Evolutionary conservation across 164 flowering plant genomes (phyloP).

Genomic region (Dillenia turbinata): DNA sequence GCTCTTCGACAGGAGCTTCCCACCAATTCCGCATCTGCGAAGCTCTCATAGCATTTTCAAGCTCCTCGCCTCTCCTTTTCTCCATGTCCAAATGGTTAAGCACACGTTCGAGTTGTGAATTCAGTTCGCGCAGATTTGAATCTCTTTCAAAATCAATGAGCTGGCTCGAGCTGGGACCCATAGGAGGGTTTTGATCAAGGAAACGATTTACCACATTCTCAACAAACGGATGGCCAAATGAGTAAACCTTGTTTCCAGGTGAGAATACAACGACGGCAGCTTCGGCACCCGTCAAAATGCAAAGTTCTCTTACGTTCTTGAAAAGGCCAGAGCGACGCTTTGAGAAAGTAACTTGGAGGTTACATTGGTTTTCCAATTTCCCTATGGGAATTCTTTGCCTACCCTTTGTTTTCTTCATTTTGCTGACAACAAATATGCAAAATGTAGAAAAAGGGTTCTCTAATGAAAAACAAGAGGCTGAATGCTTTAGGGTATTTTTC

Average conservation of each 20-base stretch:
- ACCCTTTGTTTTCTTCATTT: too few relatives aligned
- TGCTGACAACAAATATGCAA: too few relatives aligned
- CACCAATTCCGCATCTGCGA: conserved; percentile 4
- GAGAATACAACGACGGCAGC: conserved; percentile 4
- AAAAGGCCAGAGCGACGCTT: too few relatives aligned
- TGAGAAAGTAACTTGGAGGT: too few relatives aligned
- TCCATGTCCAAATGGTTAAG: neutral
- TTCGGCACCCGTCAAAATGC: conserved; percentile 8
- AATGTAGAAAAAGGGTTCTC: too few relatives aligned
- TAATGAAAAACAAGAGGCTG: too few relatives aligned
- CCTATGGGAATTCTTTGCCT: too few relatives aligned
- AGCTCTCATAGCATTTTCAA: neutral
- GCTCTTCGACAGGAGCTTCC: conserved; percentile 6
- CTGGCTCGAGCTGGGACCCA: neutral
- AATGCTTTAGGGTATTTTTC: too few relatives aligned
- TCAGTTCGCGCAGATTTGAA: conserved; percentile 1
- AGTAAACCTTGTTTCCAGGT: conserved; percentile 5
- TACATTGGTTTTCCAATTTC: too few relatives aligned
- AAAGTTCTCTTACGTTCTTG: neutral
- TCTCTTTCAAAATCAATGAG: neutral
- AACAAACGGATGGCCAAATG: conserved; percentile 11
- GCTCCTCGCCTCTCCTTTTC: conserved; percentile 1
- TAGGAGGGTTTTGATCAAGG: neutral
- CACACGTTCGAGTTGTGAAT: neutral
- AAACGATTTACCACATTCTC: conserved; percentile 1